Conservation (phyloP, 805 yeast genomes). For the Sporopachydermia lactativora region DNA sequence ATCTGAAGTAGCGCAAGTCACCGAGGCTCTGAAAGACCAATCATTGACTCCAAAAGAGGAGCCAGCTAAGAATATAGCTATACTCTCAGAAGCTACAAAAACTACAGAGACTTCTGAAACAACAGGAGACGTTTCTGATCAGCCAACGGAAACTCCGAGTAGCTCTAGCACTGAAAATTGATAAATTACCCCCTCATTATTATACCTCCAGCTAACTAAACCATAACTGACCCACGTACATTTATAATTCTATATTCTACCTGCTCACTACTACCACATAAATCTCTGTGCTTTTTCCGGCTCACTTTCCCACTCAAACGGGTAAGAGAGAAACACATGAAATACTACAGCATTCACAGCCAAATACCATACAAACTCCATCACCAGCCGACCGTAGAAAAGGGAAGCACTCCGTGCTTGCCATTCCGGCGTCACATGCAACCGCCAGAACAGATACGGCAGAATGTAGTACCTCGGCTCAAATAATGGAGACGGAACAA, state of each 20-base stretch:
- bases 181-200: too few species aligned
- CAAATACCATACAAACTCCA: conserved; percentile 53
- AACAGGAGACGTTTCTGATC: too few species aligned
- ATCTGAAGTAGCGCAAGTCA: conserved; percentile 2
- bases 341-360: conserved; percentile 39
- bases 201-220: too few species aligned
- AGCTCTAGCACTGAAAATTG: too few species aligned
- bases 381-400: conserved; percentile 21
- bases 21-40: too few species aligned
- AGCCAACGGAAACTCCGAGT: too few species aligned
- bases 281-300: conserved; percentile 52
- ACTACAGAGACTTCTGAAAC: too few species aligned
- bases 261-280: conserved; percentile 68
- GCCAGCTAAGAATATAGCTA: too few species aligned
- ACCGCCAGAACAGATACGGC: conserved; percentile 66
- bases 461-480: conserved; percentile 89
- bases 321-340: conserved; percentile 39
- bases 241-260: too few species aligned
- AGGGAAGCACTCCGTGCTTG: conserved; percentile 12
- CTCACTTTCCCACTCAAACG: conserved; percentile 59
- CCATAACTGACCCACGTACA: too few species aligned
- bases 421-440: conserved; percentile 25
- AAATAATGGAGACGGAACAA: conserved; percentile 82
- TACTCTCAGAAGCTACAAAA: too few species aligned
- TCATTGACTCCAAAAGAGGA: too few species aligned